Evolutionary conservation across 1,284 basidiomycete species (phyloP).

Genomic region (Gymnopus androsaceus): DNA sequence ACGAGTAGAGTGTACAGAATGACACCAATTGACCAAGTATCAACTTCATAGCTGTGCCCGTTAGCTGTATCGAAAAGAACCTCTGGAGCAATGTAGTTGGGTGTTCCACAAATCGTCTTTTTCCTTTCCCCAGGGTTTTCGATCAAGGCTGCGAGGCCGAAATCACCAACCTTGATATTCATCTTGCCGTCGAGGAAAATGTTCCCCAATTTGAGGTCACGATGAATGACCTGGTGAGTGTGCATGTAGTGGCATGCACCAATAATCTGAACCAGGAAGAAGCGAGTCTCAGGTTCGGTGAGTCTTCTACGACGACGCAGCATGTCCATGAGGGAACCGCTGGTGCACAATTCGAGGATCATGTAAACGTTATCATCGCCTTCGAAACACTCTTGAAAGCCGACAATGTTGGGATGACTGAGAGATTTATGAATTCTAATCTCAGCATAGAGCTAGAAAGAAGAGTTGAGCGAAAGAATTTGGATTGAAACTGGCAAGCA

Average conservation of each 20-base stretch:
- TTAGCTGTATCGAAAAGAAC: conserved; percentile 95
- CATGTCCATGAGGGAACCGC: conserved; percentile 90
- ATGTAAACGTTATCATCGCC: conserved; percentile 97
- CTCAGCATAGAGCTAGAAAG: conserved; percentile 84
- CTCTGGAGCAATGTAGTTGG: conserved; percentile 98
- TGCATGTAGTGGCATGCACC: conserved; percentile 98
- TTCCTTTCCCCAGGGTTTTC: conserved; percentile 96
- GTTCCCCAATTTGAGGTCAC: conserved; percentile 95
- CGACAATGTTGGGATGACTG: conserved; percentile 90
- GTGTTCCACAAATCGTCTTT: conserved; percentile 98
- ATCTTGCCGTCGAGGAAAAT: conserved; percentile 90
- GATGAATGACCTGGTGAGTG: conserved; percentile 91
- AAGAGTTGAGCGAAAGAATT: neutral
- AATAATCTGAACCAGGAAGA: conserved; percentile 92
- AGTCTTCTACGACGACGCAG: conserved; percentile 87
- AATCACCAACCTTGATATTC: conserved; percentile 97
- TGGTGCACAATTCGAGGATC: conserved; percentile 90
- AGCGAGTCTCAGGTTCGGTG: conserved; percentile 91
- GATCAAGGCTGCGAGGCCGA: conserved; percentile 95
- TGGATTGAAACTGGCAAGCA: conserved; percentile 16
- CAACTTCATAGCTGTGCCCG: conserved; percentile 97
- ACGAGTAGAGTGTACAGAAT: conserved; percentile 95
- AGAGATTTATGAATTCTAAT: conserved; percentile 97
- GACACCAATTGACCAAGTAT: conserved; percentile 97
- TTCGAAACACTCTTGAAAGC: conserved; percentile 94